Evolutionary conservation across 192 early-diverging fungal genomes (phyloP).

Genomic region (Coemansia sp.): DNA sequence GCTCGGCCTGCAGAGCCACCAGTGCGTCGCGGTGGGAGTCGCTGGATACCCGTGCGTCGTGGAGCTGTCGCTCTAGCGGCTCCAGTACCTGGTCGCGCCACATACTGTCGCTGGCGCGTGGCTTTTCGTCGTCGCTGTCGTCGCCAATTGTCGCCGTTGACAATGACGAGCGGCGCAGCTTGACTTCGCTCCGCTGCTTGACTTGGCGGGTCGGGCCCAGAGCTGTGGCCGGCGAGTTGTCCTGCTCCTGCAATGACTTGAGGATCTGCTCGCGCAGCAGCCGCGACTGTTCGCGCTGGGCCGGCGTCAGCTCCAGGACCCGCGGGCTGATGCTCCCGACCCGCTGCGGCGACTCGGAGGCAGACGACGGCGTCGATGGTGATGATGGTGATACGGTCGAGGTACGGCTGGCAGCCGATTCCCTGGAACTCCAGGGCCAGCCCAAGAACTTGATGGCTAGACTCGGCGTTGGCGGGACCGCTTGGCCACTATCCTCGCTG

Average conservation of each 20-base stretch:
- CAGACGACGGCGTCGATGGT: background rate
- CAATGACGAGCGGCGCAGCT: background rate
- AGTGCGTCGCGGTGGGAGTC: slow-evolving; percentile 37
- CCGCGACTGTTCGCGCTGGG: slow-evolving; percentile 20
- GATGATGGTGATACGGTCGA: no score
- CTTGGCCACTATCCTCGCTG: background rate
- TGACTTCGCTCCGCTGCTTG: slow-evolving; percentile 1
- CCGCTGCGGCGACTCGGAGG: background rate
- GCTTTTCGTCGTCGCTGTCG: background rate
- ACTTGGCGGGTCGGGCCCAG: slow-evolving; percentile 6
- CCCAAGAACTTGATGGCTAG: slow-evolving; percentile 29
- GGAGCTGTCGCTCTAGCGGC: slow-evolving; percentile 38
- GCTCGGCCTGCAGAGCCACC: slow-evolving; percentile 28
- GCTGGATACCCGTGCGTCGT: slow-evolving; percentile 38
- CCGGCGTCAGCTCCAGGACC: slow-evolving; percentile 26
- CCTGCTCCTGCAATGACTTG: slow-evolving; percentile 24
- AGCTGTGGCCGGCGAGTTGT: slow-evolving; percentile 12
- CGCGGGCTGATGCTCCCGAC: slow-evolving; percentile 17
- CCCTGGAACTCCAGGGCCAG: slow-evolving; percentile 30
- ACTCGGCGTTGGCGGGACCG: slow-evolving; percentile 4
- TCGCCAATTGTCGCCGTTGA: background rate
- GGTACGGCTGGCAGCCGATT: background rate
- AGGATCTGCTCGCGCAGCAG: slow-evolving; percentile 43
- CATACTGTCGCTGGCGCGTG: slow-evolving; percentile 19
- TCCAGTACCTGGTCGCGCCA: slow-evolving; percentile 44